Conservation (phyloP, 495 filamentous ascomycete genomes). For the Neurospora sp. region DNA sequence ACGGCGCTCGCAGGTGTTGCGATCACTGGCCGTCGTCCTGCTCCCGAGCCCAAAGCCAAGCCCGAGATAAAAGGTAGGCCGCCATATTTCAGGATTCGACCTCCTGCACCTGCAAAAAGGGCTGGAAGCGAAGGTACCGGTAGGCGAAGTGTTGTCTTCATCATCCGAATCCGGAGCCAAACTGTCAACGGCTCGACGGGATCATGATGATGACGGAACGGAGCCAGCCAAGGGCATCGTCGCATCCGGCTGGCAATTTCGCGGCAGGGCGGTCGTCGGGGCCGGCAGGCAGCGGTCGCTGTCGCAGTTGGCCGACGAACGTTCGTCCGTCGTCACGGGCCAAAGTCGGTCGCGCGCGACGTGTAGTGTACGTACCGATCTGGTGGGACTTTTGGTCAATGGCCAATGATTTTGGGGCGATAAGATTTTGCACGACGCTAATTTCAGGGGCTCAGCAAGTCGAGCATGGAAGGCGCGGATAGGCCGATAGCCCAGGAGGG, state of each 20-base stretch:
- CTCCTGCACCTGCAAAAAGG: background rate
- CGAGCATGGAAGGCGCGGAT: background rate
- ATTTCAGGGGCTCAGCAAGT: background rate
- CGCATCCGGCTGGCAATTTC: background rate
- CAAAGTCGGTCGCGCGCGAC: background rate
- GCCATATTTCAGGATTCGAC: background rate
- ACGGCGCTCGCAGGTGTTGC: background rate
- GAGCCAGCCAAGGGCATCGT: background rate
- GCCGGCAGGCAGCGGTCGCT: background rate
- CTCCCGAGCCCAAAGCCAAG: no score
- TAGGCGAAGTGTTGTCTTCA: background rate
- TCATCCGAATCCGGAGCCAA: background rate
- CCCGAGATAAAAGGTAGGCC: background rate
- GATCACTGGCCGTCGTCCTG: background rate
- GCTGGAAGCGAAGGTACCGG: background rate
- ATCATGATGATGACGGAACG: background rate
- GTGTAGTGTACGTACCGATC: background rate
- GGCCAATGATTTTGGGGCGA: background rate
- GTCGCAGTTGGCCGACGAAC: background rate
- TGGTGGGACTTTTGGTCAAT: background rate
- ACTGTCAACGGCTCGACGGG: background rate
- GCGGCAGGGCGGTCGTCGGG: background rate
- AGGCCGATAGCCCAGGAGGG: background rate
- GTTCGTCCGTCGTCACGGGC: background rate
- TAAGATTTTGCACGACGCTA: background rate